These are phyloP conservation scores for Malassezia psittaci DNA, from an alignment of 1,284 basidiomycete species.

Conservation along the genomic window DNA sequence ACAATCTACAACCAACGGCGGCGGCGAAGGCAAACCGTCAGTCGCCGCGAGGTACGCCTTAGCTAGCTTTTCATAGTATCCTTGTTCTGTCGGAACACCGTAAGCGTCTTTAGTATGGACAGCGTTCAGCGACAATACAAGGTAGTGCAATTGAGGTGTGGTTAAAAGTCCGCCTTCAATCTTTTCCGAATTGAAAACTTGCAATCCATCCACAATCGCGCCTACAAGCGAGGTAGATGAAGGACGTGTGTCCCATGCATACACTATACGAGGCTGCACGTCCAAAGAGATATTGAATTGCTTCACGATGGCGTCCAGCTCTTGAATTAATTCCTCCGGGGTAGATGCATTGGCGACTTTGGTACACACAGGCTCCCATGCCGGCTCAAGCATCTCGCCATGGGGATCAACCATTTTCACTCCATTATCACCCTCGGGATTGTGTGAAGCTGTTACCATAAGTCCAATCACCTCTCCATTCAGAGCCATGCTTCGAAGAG, in stretches of 20 bases:
- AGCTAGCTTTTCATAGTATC: constrained; percentile 79
- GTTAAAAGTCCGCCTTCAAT: constrained; percentile 65
- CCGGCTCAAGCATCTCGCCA: constrained; percentile 96
- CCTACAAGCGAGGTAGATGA: constrained; percentile 72
- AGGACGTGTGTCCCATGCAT: constrained; percentile 84
- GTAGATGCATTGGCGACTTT: constrained; percentile 72
- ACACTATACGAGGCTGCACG: constrained; percentile 71
- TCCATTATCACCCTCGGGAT: constrained; percentile 96
- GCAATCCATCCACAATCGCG: constrained; percentile 73
- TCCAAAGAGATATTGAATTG: constrained; percentile 66
- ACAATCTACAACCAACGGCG: constrained; percentile 75
- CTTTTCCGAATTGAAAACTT: constrained; percentile 53
- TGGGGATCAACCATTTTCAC: constrained; percentile 94
- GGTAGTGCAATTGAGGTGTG: constrained; percentile 90
- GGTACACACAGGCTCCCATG: constrained; percentile 87
- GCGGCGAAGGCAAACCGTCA: constrained; percentile 42
- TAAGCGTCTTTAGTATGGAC: constrained; percentile 61
- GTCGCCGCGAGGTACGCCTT: constrained; percentile 75
- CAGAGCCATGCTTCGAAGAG: constrained; percentile 75
- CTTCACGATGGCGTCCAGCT: constrained; percentile 60
- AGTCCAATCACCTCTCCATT: constrained; percentile 86
- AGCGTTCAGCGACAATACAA: constrained; percentile 81
- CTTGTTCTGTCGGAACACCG: constrained; percentile 71
- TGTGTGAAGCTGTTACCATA: constrained; percentile 98
- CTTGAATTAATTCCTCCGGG: constrained; percentile 62